Evolutionary conservation across 140 eudicot species (phyloP).

Genomic region (Ambrosia hybrid): DNA sequence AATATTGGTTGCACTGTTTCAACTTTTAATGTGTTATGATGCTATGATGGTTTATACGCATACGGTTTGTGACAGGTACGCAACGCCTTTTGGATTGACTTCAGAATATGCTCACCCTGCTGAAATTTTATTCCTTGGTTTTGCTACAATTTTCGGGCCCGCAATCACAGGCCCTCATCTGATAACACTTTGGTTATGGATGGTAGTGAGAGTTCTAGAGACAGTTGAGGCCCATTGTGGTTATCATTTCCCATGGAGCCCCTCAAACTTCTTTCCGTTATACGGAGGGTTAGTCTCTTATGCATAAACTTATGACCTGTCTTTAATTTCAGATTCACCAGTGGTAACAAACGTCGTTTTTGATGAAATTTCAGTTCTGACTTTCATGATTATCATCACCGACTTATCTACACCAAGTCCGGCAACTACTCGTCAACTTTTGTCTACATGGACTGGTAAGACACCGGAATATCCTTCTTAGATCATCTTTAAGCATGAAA

Average conservation of each 20-base stretch:
- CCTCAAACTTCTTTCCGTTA: conserved; percentile 82
- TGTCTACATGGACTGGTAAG: conserved; percentile 95
- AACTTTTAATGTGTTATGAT: background rate
- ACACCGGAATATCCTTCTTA: background rate
- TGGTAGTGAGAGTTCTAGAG: conserved; percentile 77
- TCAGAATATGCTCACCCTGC: conserved; percentile 98
- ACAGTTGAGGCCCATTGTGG: conserved; percentile 99
- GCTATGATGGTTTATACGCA: background rate
- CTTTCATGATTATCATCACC: conserved; percentile 97
- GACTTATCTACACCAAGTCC: conserved; percentile 88
- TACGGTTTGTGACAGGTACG: conserved; percentile 51
- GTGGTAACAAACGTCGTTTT: background rate
- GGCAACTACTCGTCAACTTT: conserved; percentile 97
- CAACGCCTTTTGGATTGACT: conserved; percentile 92
- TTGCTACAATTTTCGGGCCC: conserved; percentile 65
- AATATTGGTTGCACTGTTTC: background rate
- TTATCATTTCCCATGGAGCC: conserved; percentile 98
- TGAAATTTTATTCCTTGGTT: conserved; percentile 93
- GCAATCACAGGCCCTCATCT: too few species aligned
- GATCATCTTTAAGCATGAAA: background rate
- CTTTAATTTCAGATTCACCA: conserved; percentile 7
- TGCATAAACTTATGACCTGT: conserved; percentile 5
- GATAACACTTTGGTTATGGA: too few species aligned
- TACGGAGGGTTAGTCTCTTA: conserved; percentile 82
- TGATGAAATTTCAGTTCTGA: conserved; percentile 57